Evolutionary conservation across 805 yeast genomes (phyloP).

Genomic region (Myxozyma mucilagina): DNA sequence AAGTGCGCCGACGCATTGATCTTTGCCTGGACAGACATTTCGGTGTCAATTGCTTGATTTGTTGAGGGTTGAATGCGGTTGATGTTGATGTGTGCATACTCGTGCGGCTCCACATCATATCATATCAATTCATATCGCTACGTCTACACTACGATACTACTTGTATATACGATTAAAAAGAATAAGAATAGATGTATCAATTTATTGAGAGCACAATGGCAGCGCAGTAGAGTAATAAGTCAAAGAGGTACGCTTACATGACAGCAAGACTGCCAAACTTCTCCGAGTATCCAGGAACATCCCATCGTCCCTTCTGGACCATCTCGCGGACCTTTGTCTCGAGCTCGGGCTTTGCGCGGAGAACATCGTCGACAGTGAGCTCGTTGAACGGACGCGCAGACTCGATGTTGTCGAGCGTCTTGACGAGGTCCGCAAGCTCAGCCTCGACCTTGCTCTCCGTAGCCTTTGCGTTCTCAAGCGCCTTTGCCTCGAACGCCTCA

Average conservation of each 20-base stretch:
- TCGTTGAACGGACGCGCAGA: conserved; percentile 97
- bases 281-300: conserved; percentile 97
- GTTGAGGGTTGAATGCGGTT: background rate
- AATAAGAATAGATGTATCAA: too few species aligned
- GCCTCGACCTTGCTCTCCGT: conserved; percentile 86
- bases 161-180: too few species aligned
- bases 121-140: too few species aligned
- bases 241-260: too few species aligned
- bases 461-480: conserved; percentile 89
- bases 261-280: conserved; percentile 96
- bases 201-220: too few species aligned
- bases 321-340: conserved; percentile 92
- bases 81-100: too few species aligned
- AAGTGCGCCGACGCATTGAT: conserved; percentile 36
- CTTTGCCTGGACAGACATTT: conserved; percentile 17
- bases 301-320: conserved; percentile 97
- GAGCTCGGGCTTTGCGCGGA: conserved; percentile 95
- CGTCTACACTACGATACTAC: too few species aligned
- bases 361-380: conserved; percentile 92
- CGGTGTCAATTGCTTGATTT: background rate
- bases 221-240: too few species aligned
- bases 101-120: too few species aligned
- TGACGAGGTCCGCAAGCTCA: conserved; percentile 81
- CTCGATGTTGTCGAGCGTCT: conserved; percentile 90
- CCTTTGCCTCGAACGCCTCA: conserved; percentile 91